phyloP scores from a whole-genome alignment of 257 asterid genomes.

The Solanum sparsipilum region DNA sequence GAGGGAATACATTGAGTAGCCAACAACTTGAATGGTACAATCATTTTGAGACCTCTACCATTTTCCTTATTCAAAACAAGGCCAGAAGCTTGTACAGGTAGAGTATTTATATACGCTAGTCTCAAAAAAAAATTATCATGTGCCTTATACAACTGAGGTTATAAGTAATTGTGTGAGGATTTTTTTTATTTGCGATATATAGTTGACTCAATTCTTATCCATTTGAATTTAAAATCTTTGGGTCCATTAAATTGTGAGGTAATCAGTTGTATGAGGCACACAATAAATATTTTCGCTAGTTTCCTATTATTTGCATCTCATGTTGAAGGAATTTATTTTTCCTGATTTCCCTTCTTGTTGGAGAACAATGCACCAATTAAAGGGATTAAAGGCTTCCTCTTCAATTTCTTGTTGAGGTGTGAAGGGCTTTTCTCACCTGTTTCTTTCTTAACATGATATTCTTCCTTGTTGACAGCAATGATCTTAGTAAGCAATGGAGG shows the following conservation, averaged over 20 bases:
- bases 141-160: background rate
- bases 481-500: slow-evolving; percentile 48
- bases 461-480: slow-evolving; percentile 16
- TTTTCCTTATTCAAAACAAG: background rate
- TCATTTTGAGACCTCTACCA: background rate
- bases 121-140: background rate
- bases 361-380: slow-evolving; percentile 41
- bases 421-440: slow-evolving; percentile 2
- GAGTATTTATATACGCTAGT: background rate
- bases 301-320: background rate
- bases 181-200: background rate
- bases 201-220: background rate
- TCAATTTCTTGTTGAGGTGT: slow-evolving; percentile 24
- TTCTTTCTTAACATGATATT: background rate
- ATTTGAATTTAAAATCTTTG: background rate
- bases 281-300: background rate
- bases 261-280: background rate
- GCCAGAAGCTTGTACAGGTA: background rate
- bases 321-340: background rate
- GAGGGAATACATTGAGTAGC: background rate
- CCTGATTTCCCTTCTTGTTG: slow-evolving; percentile 29
- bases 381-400: slow-evolving; percentile 54
- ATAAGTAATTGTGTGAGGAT: background rate
- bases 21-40: background rate
- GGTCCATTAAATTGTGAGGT: background rate